phyloP scores from a whole-genome alignment of 768 basidiomycete genomes.

The Pleurotus pulmonarius region DNA sequence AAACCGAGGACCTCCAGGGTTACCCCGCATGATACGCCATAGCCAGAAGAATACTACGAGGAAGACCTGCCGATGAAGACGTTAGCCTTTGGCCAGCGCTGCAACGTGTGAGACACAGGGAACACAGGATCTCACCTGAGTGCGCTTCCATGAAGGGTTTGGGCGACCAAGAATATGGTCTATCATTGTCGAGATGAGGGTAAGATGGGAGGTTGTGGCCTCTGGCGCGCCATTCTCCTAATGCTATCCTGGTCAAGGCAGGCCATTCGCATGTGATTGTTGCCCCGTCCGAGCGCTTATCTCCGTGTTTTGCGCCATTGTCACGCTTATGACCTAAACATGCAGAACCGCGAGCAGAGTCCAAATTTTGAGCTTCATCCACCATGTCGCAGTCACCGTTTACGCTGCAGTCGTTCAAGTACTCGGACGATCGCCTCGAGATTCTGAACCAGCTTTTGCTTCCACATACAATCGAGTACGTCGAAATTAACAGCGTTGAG shows the following conservation, averaged over 20 bases:
- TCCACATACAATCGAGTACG: slow-evolving; percentile 66
- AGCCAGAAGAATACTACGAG: slow-evolving; percentile 91
- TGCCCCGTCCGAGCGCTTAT: neutral
- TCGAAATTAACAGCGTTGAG: slow-evolving; percentile 67
- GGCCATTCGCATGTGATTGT: slow-evolving; percentile 28
- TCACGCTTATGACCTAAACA: neutral
- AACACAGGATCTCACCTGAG: slow-evolving; percentile 49
- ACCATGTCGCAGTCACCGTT: slow-evolving; percentile 19
- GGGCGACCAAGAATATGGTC: slow-evolving; percentile 90
- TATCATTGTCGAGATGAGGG: slow-evolving; percentile 57
- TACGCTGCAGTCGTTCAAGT: slow-evolving; percentile 35
- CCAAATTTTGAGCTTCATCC: neutral
- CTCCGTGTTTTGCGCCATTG: neutral
- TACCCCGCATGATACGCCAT: slow-evolving; percentile 70
- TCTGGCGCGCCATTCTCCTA: neutral
- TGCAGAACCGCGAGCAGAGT: no score
- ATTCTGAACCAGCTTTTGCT: slow-evolving; percentile 90
- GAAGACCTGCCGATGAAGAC: slow-evolving; percentile 58
- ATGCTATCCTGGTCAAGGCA: neutral
- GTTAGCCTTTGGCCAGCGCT: neutral
- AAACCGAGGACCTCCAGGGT: slow-evolving; percentile 60
- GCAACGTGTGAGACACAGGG: neutral
- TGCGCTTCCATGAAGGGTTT: slow-evolving; percentile 84
- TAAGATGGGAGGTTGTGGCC: neutral
- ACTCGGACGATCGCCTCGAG: slow-evolving; percentile 49